Base-by-base conservation (phyloP, 768 basidiomycete species). In the Calocybe gangraenosa region DNA sequence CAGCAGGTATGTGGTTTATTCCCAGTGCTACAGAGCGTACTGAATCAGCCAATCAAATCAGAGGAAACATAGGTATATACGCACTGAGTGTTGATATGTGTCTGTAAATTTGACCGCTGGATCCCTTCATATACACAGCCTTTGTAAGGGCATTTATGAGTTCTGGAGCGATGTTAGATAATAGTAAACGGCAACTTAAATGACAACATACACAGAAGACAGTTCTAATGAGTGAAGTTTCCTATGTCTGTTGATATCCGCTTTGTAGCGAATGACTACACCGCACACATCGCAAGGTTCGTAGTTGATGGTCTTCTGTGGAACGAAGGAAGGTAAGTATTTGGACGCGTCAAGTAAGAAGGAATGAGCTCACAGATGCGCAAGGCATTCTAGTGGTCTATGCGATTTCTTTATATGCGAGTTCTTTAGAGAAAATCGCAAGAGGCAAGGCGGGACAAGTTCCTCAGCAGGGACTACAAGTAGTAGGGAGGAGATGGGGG, bases 81-180 rank as follows among this genome's bases (percentile, higher is more conserved):
- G 50, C 46, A 66, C 65, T 67, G 66, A 22, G 48, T 62, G 32
- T 52, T 50, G 20, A 58, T 53, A 46, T 67, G 66, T n/a, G 64
- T 64, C 15, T 56, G 55, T 3, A 67, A 37, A 37, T 67, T 67
- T 4, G 61, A 61, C 38, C 51, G 57, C 37, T 67, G 66, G 6
- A 65, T 50, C n/a, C 45, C 59, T 41, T 54, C 51, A 48, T 61
- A 63, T 5, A 40, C 36, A 43, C 66, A 66, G 2, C 55, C 60
- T 0, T 56, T 44, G 25, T 50, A 56, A 1, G 55, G 50, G 44
- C 65, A 67, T 21, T 47, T 51, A 48, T 55, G 51, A 59, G 62
- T 63, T 38, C 65, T 66, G 8, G 17, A 35, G n/a, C 14, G 13
- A n/a, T 35, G n/a, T 14, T 14, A 35, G 6, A 18, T 18, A 14